Evolutionary conservation across 1,284 basidiomycete species (phyloP), one percentile per base, ranked within the genome.

Genomic region (Coniferiporia sulphurascens): DNA sequence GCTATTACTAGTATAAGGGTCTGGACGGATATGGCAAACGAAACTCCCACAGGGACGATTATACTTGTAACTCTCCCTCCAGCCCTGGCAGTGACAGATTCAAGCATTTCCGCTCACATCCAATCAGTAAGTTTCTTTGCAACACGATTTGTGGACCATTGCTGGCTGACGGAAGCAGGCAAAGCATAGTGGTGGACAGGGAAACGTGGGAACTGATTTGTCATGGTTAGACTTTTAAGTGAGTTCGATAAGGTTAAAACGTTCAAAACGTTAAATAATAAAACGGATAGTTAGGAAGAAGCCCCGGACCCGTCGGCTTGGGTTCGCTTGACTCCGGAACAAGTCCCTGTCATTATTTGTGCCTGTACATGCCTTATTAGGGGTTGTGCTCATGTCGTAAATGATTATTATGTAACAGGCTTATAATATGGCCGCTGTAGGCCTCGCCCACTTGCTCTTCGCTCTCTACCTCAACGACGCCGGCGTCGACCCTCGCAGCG

Each of bases 401-500:
- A 46, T 46, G 17, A 48, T 34, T 34, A 56, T 56, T 56, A 56
- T 48, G 54, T 56, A 56, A 56, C 44, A n/a, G 44, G 2, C 44
- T 9, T 48, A 17, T 46, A 38, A 35, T 9, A 19, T 32, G 2
- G 45, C n/a, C 13, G 21, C 27, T 19, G 54, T 55, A 27, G 9
- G 19, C n/a, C 43, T 44, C 13, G 22, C 10, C 52, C 22, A 15
- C 19, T 15, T 35, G 15, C 44, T 55, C 53, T 32, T 27, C 35
- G 15, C 32, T 46, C 44, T 35, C 44, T 35, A 12, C 45, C 15
- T 55, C 27, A n/a, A 50, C 49, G 22, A 50, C 63, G 58, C 59
- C 64, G 55, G 15, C 54, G 59, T 58, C 62, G 63, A 59, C 51
- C 63, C 56, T 61, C 22, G 45, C 61, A 55, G 56, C 59, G 32